Base-by-base conservation (phyloP, 1,284 basidiomycete species). In the Tetrapyrgos nigripes region DNA sequence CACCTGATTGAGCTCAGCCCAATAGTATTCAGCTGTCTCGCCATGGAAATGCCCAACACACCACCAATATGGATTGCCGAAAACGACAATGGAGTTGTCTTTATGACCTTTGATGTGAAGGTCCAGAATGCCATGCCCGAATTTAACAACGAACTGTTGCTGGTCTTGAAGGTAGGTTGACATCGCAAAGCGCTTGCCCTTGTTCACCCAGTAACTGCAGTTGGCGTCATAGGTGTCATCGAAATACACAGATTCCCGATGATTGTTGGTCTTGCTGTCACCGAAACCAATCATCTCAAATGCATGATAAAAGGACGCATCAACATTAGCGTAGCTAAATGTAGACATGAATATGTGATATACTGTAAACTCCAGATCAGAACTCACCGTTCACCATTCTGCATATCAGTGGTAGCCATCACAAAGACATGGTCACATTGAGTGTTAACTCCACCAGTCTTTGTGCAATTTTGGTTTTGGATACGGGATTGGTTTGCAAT, bases 61-160 rank as follows among this genome's bases (percentile, higher is more conserved):
- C 37, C 49, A 43, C n/a, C 37, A 27, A 21, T 57, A 52, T 17
- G 48, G 48, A 19, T 26, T 24, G 13, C 44, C 33, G 33, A 44
- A 57, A 13, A 28, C 23, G 17, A 24, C 43, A 11, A 19, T 50
- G 33, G 49, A 57, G 27, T 45, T 26, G 10, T 51, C 49, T 9
- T 11, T 31, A 37, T 57, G 55, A 11, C 48, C 40, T 27, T 50
- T 43, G 19, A 57, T 57, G 26, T 57, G 55, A 5, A 50, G 19
- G 19, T 50, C 48, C 24, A 49, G 55, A 19, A 57, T 50, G 5
- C 47, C 48, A 13, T 35, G 50, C 19, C 40, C 50, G 26, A 52
- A 29, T 52, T 52, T 29, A 8, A 10, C 17, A 14, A 52, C 33
- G 33, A 52, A 52, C 28, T 52, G 21, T n/a, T 35, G 14, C 13